Conservation (phyloP, 805 yeast species). For the Metschnikowia baotianmanensis region DNA sequence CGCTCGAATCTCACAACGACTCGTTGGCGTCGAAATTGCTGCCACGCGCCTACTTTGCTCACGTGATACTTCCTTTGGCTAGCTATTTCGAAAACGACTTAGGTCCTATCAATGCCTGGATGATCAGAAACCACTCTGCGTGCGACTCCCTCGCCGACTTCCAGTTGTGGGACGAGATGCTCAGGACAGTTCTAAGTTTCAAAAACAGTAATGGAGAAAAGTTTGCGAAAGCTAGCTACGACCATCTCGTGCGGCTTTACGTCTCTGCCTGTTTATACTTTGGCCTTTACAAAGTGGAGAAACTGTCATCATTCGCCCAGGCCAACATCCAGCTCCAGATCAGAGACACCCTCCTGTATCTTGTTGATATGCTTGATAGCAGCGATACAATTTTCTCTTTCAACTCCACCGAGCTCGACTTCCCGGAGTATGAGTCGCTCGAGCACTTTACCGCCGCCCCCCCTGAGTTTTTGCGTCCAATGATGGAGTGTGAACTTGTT, state of each 20-base stretch:
- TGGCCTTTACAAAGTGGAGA: constrained; percentile 13
- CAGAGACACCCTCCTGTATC: constrained; percentile 21
- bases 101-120: constrained; percentile 27
- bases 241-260: constrained; percentile 8
- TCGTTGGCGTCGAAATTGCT: constrained; percentile 16
- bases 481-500: background rate
- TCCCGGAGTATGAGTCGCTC: constrained; percentile 10
- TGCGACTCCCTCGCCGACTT: constrained; percentile 8
- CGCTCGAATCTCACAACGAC: constrained; percentile 17
- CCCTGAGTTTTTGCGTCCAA: background rate
- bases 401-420: background rate
- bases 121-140: constrained; percentile 11
- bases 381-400: background rate
- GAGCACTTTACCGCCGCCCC: constrained; percentile 19
- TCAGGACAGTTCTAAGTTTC: constrained; percentile 8
- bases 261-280: constrained; percentile 12
- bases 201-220: background rate
- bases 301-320: constrained; percentile 26
- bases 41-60: constrained; percentile 23
- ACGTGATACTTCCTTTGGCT: constrained; percentile 31
- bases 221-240: background rate
- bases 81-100: constrained; percentile 22
- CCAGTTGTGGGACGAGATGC: constrained; percentile 15
- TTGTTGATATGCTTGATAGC: constrained; percentile 4
- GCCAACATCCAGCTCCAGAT: constrained; percentile 30